Conservation (phyloP, 768 basidiomycete species). For the Hygrocybe coccinea region DNA sequence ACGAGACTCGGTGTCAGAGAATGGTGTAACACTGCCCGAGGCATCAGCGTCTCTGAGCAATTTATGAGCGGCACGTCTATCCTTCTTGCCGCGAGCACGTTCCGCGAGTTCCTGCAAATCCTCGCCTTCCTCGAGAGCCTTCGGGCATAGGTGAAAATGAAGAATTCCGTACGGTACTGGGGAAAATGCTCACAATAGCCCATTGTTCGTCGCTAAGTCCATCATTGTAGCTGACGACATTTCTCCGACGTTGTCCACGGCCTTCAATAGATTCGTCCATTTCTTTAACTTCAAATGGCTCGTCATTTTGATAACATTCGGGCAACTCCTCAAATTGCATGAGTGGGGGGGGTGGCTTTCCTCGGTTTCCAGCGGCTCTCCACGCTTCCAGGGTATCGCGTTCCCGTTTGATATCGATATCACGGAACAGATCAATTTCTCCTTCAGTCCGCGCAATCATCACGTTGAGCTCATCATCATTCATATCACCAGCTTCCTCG, state of each 20-base stretch:
- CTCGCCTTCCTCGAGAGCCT: conserved; percentile 80
- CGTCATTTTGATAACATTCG: conserved; percentile 81
- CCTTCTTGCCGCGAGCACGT: conserved; percentile 58
- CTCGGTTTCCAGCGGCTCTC: conserved; percentile 69
- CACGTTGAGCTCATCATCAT: conserved; percentile 91
- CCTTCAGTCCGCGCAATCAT: conserved; percentile 82
- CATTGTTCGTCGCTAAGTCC: conserved; percentile 92
- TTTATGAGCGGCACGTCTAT: conserved; percentile 56
- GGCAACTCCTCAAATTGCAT: conserved; percentile 89
- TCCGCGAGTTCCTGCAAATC: conserved; percentile 72
- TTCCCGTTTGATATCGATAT: conserved; percentile 79
- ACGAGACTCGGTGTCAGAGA: conserved; percentile 54
- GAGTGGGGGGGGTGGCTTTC: conserved; percentile 70
- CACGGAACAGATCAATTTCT: conserved; percentile 70
- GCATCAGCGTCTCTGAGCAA: conserved; percentile 53
- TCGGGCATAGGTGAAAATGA: background rate
- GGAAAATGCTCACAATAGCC: conserved; percentile 60
- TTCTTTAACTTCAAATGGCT: conserved; percentile 64
- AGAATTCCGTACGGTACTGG: conserved; percentile 2
- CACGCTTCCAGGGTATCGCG: conserved; percentile 59
- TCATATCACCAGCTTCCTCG: conserved; percentile 88
- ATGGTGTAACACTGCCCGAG: conserved; percentile 61
- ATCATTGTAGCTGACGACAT: conserved; percentile 87
- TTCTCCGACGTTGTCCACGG: conserved; percentile 79
- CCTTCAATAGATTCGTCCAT: conserved; percentile 68